A percentile compares a stretch with the other conserved stretches of the same genome.
phyloP scores from a whole-genome alignment of 2,329 filamentous ascomycete species.

The Aureobasidium sp. region DNA sequence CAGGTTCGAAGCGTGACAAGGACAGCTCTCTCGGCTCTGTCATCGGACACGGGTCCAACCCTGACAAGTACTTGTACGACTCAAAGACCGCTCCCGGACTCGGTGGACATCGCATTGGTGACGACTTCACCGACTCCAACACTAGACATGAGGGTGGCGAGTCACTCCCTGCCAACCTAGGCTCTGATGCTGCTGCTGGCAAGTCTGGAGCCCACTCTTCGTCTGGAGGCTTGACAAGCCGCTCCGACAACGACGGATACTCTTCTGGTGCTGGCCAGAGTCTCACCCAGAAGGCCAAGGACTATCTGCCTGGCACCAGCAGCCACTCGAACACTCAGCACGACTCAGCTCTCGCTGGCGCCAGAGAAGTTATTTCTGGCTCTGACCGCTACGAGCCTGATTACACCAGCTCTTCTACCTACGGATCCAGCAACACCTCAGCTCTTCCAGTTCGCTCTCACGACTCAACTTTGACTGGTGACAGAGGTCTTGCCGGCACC shows the following conservation, averaged over 20 bases:
- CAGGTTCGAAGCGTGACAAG: not conserved
- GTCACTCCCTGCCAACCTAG: not conserved
- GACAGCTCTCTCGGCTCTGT: not conserved
- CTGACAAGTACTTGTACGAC: slow-evolving; percentile 6
- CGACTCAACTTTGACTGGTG: not conserved
- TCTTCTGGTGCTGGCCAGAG: slow-evolving; percentile 1
- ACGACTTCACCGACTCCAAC: slow-evolving; percentile 9
- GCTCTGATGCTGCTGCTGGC: slow-evolving; percentile 2
- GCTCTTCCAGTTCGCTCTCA: not conserved
- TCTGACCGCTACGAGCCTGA: not conserved
- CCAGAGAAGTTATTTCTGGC: not conserved
- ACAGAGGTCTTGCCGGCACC: not conserved
- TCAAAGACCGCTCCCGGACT: slow-evolving; percentile 2
- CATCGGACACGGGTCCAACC: not conserved
- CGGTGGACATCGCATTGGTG: slow-evolving; percentile 4
- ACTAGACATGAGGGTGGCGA: slow-evolving; percentile 2
- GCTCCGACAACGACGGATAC: not conserved
- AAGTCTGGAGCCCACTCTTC: not conserved
- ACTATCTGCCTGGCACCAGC: not conserved
- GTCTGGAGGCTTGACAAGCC: not conserved
- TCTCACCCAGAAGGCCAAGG: not conserved
- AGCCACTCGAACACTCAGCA: not conserved
- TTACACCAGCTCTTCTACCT: slow-evolving; percentile 1
- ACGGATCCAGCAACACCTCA: not conserved
- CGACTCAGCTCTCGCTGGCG: not conserved